Conservation (phyloP, 2,329 filamentous ascomycete species). For the Claviceps maximensis region DNA sequence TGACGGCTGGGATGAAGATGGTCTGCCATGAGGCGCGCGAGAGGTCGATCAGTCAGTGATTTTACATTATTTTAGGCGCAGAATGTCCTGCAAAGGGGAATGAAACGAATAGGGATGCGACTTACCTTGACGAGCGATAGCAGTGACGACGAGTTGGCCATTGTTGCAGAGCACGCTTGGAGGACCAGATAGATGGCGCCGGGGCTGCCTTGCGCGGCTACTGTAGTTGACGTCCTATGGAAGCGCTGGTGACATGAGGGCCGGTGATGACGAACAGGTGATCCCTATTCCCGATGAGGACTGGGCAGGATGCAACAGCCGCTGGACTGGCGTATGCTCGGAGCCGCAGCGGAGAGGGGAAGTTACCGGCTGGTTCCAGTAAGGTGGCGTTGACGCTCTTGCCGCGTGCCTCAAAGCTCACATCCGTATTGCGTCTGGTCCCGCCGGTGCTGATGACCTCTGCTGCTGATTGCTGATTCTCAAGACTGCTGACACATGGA, state of each 20-base stretch:
- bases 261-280: background rate
- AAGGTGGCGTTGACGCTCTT: background rate
- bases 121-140: conserved; percentile 23
- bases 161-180: background rate
- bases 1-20: conserved; percentile 54
- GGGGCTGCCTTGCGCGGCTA: background rate
- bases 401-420: background rate
- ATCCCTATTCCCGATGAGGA: background rate
- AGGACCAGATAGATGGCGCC: background rate
- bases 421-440: background rate
- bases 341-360: too few species aligned
- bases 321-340: background rate
- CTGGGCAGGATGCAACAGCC: background rate
- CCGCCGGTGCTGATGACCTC: too few species aligned
- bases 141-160: conserved; percentile 1
- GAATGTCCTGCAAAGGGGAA: background rate
- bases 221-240: background rate
- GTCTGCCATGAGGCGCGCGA: conserved; percentile 36
- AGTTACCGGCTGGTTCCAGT: too few species aligned
- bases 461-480: too few species aligned
- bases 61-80: background rate
- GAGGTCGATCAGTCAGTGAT: background rate
- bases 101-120: conserved; percentile 3
- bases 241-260: background rate
- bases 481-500: background rate